Conservation (phyloP, 805 yeast species). For the Kregervanrija delftensis region DNA sequence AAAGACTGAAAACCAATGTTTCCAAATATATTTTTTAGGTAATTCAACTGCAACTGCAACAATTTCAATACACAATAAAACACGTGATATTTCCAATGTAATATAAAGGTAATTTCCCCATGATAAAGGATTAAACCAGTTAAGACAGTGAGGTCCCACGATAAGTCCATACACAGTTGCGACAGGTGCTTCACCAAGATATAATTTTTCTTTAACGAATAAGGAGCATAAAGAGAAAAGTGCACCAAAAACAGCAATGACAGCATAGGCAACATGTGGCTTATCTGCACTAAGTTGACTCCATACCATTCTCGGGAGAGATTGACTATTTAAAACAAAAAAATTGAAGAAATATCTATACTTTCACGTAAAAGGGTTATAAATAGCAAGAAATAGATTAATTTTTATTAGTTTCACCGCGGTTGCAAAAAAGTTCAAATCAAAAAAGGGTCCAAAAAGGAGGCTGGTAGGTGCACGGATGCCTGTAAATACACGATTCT, state of each 20-base stretch:
- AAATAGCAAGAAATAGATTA: too few species aligned
- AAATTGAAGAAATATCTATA: too few species aligned
- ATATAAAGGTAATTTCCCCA: slow-evolving; percentile 53
- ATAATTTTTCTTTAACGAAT: slow-evolving; percentile 50
- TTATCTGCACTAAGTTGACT: slow-evolving; percentile 25
- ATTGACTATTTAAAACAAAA: too few species aligned
- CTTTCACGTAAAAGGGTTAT: too few species aligned
- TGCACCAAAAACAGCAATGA: slow-evolving; percentile 54
- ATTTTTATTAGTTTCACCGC: too few species aligned
- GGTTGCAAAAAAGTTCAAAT: too few species aligned
- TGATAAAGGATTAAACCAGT: slow-evolving; percentile 49
- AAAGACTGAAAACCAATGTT: slow-evolving; percentile 52
- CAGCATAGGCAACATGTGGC: slow-evolving; percentile 41
- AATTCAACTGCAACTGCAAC: slow-evolving; percentile 69
- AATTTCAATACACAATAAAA: slow-evolving; percentile 64
- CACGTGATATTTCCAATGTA: slow-evolving; percentile 53
- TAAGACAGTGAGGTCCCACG: slow-evolving; percentile 51
- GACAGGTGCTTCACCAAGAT: slow-evolving; percentile 61
- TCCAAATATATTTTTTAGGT: slow-evolving; percentile 58
- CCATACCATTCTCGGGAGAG: slow-evolving; percentile 23
- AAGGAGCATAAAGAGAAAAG: slow-evolving; percentile 52
- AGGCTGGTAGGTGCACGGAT: neutral
- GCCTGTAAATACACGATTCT: neutral
- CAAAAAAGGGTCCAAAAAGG: too few species aligned
- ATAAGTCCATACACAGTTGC: slow-evolving; percentile 58